These are phyloP conservation scores for Rhodotorula sp. DNA, from an alignment of 1,284 basidiomycete genomes.

Conservation along the genomic window DNA sequence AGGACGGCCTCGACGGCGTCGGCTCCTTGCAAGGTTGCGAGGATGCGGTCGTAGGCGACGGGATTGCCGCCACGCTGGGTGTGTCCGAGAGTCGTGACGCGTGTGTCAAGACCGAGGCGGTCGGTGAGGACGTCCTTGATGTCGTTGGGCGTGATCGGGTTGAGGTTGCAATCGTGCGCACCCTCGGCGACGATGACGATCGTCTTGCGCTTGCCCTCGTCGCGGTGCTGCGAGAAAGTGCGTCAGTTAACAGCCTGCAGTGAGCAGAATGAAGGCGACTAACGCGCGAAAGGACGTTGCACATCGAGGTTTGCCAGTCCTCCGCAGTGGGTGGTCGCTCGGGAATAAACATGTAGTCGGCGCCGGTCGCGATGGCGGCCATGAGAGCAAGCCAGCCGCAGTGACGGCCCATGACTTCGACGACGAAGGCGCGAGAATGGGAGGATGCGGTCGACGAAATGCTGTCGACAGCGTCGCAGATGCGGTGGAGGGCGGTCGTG, in stretches of 20 bases:
- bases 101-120: slow-evolving; percentile 84
- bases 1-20: slow-evolving; percentile 89
- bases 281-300: slow-evolving; percentile 61
- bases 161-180: slow-evolving; percentile 79
- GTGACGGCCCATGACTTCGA: slow-evolving; percentile 98
- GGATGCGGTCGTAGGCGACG: slow-evolving; percentile 85
- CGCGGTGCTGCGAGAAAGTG: slow-evolving; percentile 66
- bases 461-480: slow-evolving; percentile 96
- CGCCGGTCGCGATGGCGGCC: slow-evolving; percentile 89
- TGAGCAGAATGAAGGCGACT: not conserved
- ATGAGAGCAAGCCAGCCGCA: slow-evolving; percentile 96
- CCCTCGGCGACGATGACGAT: slow-evolving; percentile 98
- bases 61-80: slow-evolving; percentile 93
- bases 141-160: slow-evolving; percentile 85
- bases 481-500: slow-evolving; percentile 88
- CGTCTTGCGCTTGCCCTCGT: slow-evolving; percentile 91
- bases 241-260: not conserved
- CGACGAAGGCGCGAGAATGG: slow-evolving; percentile 94
- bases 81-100: slow-evolving; percentile 97
- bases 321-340: slow-evolving; percentile 77
- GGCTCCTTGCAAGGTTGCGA: slow-evolving; percentile 91
- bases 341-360: slow-evolving; percentile 96
- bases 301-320: slow-evolving; percentile 91
- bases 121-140: slow-evolving; percentile 86
- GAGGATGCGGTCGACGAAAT: slow-evolving; percentile 95